A percentile compares a stretch with the other conserved stretches of the same genome.
These are phyloP conservation scores for Cinnamomum micranthum DNA, from an alignment of 164 flowering plant genomes.

Conservation along the genomic window DNA sequence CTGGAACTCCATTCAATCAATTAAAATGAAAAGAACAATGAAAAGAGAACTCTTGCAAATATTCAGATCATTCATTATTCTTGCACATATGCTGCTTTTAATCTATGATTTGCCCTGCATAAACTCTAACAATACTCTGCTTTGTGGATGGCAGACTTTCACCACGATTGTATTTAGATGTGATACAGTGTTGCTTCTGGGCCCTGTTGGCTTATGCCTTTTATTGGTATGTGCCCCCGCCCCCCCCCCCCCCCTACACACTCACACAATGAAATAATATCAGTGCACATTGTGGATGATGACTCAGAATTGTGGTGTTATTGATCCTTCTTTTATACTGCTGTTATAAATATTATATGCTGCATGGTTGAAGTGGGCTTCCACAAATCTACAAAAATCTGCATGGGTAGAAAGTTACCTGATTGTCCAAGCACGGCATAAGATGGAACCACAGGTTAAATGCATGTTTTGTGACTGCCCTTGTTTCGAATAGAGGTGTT, in stretches of 20 bases:
- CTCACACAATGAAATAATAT: no score
- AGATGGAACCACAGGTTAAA: not conserved
- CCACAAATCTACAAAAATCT: not conserved
- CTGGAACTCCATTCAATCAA: no score
- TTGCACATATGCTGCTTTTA: no score
- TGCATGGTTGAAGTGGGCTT: not conserved
- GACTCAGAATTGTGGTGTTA: not conserved
- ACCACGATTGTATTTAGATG: conserved; percentile 89
- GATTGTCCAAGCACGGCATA: not conserved
- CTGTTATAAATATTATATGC: not conserved
- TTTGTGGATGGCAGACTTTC: conserved; percentile 55
- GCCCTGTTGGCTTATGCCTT: conserved; percentile 73
- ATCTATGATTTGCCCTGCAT: no score
- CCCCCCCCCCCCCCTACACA: no score
- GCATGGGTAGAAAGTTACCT: not conserved
- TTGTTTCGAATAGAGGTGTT: no score
- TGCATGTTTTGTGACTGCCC: not conserved
- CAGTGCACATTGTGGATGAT: not conserved
- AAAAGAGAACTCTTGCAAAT: not conserved
- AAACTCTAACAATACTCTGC: not conserved
- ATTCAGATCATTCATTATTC: not conserved
- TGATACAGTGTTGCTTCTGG: conserved; percentile 70
- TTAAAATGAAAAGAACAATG: no score
- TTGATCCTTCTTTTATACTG: not conserved
- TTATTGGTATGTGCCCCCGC: conserved; percentile 62